phyloP scores from a whole-genome alignment of 1,284 basidiomycete genomes.

The Boletus smithii region DNA sequence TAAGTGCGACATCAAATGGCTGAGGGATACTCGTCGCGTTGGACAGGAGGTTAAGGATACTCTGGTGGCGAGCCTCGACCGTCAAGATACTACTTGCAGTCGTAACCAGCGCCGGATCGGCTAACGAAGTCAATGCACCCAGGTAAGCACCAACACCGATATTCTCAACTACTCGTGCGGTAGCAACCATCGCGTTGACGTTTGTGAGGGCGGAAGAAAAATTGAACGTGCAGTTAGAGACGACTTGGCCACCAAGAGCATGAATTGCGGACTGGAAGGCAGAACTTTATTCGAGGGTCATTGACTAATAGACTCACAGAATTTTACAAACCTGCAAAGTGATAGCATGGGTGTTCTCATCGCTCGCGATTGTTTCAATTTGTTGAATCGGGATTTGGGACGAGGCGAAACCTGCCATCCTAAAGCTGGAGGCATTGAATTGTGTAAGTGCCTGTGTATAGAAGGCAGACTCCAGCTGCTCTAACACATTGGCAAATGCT shows the following conservation, averaged over 20 bases:
- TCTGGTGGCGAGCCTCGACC: constrained; percentile 79
- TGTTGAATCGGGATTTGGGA: constrained; percentile 58
- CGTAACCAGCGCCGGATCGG: constrained; percentile 61
- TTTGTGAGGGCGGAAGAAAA: constrained; percentile 63
- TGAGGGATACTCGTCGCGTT: constrained; percentile 59
- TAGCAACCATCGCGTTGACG: constrained; percentile 67
- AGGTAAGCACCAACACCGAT: constrained; percentile 79
- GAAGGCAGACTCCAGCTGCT: constrained; percentile 69
- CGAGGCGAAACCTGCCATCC: constrained; percentile 62
- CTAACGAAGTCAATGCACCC: constrained; percentile 65
- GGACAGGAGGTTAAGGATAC: constrained; percentile 67
- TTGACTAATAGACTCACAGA: background rate
- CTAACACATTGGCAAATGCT: constrained; percentile 76
- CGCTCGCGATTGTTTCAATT: constrained; percentile 56
- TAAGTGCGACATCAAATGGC: constrained; percentile 69
- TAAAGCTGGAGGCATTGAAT: constrained; percentile 68
- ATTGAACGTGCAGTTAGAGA: constrained; percentile 65
- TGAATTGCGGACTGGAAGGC: constrained; percentile 43
- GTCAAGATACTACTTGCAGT: constrained; percentile 78
- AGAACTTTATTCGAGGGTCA: background rate
- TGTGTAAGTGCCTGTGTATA: constrained; percentile 65
- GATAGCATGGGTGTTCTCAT: constrained; percentile 60
- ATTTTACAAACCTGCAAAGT: constrained; percentile 46
- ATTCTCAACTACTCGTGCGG: constrained; percentile 78
- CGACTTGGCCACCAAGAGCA: constrained; percentile 51